phyloP scores from a whole-genome alignment of 2,329 filamentous ascomycete genomes.

The Fusarium domesticum region DNA sequence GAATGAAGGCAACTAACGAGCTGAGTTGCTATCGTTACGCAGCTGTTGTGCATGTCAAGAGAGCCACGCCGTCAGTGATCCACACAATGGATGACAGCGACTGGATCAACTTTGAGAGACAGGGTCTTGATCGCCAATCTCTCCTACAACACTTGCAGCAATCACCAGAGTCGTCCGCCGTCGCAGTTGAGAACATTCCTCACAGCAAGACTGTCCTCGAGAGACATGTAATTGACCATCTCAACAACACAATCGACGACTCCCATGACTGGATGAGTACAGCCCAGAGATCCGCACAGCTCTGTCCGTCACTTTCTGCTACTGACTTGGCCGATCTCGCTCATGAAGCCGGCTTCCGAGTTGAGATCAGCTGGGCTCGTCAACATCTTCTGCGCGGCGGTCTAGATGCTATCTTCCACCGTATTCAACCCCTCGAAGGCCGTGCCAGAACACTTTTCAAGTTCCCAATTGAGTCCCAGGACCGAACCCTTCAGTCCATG shows the following conservation, averaged over 20 bases:
- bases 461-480: constrained; percentile 22
- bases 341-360: constrained; percentile 41
- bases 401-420: constrained; percentile 32
- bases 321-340: constrained; percentile 23
- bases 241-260: background rate
- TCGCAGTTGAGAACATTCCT: constrained; percentile 27
- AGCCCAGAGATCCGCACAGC: background rate
- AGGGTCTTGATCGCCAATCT: constrained; percentile 5
- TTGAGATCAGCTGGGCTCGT: constrained; percentile 45
- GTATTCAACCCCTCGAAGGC: constrained; percentile 30
- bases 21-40: constrained; percentile 30
- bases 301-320: constrained; percentile 8
- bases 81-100: constrained; percentile 4
- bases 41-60: constrained; percentile 23
- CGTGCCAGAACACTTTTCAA: constrained; percentile 13
- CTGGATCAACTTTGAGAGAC: constrained; percentile 23
- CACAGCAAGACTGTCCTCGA: constrained; percentile 33
- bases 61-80: background rate
- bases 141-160: constrained; percentile 13
- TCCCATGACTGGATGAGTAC: constrained; percentile 10
- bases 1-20: constrained; percentile 30
- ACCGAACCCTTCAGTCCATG: background rate
- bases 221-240: constrained; percentile 14
- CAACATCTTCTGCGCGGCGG: constrained; percentile 31
- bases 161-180: background rate